Evolutionary conservation across 1,139 yeast genomes (phyloP).

Genomic region (Komagataea norvegica): DNA sequence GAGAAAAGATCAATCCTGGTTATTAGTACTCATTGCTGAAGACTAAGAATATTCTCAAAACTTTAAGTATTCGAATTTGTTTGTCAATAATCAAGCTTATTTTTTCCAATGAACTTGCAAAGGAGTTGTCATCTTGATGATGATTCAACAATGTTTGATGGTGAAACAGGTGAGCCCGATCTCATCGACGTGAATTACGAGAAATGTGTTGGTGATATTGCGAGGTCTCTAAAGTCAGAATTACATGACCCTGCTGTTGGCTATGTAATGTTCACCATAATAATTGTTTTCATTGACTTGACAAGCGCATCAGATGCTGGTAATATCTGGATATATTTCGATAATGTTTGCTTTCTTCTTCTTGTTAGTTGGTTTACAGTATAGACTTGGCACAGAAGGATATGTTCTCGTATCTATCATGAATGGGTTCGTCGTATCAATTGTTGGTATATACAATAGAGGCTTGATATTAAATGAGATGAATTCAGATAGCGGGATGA

Average conservation of each 20-base stretch:
- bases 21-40: conserved; percentile 22
- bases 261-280: background rate
- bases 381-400: background rate
- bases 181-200: background rate
- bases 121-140: background rate
- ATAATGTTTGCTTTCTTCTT: conserved; percentile 8
- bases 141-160: background rate
- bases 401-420: conserved; percentile 2
- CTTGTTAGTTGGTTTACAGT: conserved; percentile 5
- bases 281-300: conserved; percentile 6
- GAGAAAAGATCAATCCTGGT: conserved; percentile 25
- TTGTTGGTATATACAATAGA: conserved; percentile 6
- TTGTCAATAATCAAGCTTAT: too few relatives aligned
- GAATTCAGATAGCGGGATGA: background rate
- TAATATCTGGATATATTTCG: conserved; percentile 5
- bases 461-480: background rate
- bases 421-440: conserved; percentile 7
- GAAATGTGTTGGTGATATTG: background rate
- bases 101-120: too few relatives aligned
- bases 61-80: too few relatives aligned
- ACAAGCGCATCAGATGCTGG: conserved; percentile 3
- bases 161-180: too few relatives aligned
- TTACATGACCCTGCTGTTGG: conserved; percentile 2
- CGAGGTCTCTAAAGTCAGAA: conserved; percentile 1
- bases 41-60: conserved; percentile 14